These are phyloP conservation scores for Fonsecaea nubica DNA, from an alignment of 2,329 filamentous ascomycete genomes.

Conservation along the genomic window DNA sequence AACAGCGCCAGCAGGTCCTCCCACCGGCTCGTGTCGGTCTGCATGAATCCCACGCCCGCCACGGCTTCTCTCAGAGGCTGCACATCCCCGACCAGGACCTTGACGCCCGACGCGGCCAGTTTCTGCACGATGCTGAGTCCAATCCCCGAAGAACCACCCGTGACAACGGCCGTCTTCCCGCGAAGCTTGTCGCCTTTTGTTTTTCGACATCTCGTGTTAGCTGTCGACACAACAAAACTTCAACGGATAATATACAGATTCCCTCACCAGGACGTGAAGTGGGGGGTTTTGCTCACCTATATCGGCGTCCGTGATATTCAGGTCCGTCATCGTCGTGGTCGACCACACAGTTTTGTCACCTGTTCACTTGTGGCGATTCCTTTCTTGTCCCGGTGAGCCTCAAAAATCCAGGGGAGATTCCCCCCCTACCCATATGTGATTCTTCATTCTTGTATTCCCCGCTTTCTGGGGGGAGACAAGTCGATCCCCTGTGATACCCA, in stretches of 20 bases:
- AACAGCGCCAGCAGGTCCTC: not conserved
- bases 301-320: constrained; percentile 1
- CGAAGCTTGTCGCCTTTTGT: constrained; percentile 4
- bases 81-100: not conserved
- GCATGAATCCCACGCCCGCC: not conserved
- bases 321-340: not conserved
- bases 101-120: not conserved
- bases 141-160: not conserved
- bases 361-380: not conserved
- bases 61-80: not conserved
- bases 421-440: not conserved
- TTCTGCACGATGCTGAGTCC: constrained; percentile 2
- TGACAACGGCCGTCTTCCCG: not conserved
- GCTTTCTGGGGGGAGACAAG: not conserved
- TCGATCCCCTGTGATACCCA: not conserved
- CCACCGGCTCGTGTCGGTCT: not conserved
- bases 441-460: not conserved
- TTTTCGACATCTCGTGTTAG: not conserved
- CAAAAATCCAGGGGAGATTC: not conserved
- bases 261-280: not conserved
- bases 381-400: not conserved
- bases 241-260: no score
- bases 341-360: not conserved
- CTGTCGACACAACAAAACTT: not conserved
- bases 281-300: not conserved